phyloP scores from a whole-genome alignment of 495 filamentous ascomycete species.

The Penicillium nucicola region DNA sequence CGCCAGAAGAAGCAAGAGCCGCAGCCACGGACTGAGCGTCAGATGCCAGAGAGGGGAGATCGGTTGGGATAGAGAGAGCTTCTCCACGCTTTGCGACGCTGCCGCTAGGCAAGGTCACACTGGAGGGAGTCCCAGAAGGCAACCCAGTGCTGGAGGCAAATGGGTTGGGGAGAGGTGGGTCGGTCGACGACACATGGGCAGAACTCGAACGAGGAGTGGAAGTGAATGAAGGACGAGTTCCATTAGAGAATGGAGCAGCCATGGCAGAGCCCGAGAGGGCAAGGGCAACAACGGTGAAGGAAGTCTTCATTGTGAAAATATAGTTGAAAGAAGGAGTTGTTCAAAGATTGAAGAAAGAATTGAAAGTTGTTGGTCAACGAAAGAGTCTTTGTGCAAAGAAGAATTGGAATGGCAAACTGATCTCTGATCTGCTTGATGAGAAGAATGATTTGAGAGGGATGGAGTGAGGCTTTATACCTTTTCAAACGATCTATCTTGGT shows the following conservation, averaged over 20 bases:
- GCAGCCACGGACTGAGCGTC: conserved; percentile 3
- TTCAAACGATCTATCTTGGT: not conserved
- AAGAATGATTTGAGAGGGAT: not conserved
- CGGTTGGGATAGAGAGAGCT: conserved; percentile 1
- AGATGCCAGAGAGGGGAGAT: conserved; percentile 1
- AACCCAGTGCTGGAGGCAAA: conserved; percentile 1
- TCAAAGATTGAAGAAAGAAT: not conserved
- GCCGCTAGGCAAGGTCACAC: not conserved
- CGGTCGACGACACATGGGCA: conserved; percentile 1
- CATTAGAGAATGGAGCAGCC: conserved; percentile 14
- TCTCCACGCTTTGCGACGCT: not conserved
- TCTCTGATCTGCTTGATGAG: conserved; percentile 13
- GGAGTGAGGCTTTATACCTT: conserved; percentile 16
- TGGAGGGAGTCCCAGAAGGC: conserved; percentile 1
- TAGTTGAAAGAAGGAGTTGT: not conserved
- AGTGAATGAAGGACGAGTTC: conserved; percentile 3
- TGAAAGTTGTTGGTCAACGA: conserved; percentile 1
- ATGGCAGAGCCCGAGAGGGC: conserved; percentile 16
- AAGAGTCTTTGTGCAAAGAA: not conserved
- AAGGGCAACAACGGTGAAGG: conserved; percentile 12
- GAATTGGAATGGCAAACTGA: not conserved
- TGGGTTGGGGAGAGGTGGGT: conserved; percentile 1
- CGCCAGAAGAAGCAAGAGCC: conserved; percentile 3
- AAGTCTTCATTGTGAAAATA: conserved; percentile 18
- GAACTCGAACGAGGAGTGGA: conserved; percentile 2